Percentiles rank a stretch among this genome's conserved stretches.
Conservation (phyloP, 257 asterid genomes). For the Penstemon newberryi region DNA sequence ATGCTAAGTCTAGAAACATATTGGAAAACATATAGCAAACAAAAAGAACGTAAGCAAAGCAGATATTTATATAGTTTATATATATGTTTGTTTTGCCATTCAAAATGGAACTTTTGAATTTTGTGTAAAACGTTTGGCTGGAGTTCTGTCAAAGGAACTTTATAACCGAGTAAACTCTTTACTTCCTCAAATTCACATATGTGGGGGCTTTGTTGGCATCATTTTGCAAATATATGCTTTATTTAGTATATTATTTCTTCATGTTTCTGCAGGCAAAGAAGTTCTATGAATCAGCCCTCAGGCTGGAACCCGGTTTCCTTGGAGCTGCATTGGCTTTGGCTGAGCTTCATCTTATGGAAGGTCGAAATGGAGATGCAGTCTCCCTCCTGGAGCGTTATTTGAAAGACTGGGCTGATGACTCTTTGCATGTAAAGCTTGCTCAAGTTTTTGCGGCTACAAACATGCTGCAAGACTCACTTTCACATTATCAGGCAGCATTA, state of each 20-base stretch:
- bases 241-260: neutral
- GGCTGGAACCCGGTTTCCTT: conserved; percentile 95
- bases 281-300: conserved; percentile 93
- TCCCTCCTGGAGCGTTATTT: conserved; percentile 82
- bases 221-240: conserved; percentile 6
- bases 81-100: neutral
- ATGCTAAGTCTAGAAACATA: neutral
- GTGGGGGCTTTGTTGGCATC: neutral
- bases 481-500: conserved; percentile 93
- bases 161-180: neutral
- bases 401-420: conserved; percentile 95
- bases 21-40: neutral
- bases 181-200: conserved; percentile 4
- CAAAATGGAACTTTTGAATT: neutral
- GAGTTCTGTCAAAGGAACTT: conserved; percentile 5
- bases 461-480: conserved; percentile 87
- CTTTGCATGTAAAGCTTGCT: conserved; percentile 93
- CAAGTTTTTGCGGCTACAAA: conserved; percentile 91
- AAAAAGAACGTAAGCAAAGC: neutral
- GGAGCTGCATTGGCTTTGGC: conserved; percentile 98
- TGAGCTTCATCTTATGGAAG: conserved; percentile 91
- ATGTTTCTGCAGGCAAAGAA: conserved; percentile 70
- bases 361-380: conserved; percentile 91
- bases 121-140: neutral
- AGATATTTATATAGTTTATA: neutral